Base-by-base conservation (phyloP, 2,329 filamentous ascomycete genomes). In the Knufia fluminis region DNA sequence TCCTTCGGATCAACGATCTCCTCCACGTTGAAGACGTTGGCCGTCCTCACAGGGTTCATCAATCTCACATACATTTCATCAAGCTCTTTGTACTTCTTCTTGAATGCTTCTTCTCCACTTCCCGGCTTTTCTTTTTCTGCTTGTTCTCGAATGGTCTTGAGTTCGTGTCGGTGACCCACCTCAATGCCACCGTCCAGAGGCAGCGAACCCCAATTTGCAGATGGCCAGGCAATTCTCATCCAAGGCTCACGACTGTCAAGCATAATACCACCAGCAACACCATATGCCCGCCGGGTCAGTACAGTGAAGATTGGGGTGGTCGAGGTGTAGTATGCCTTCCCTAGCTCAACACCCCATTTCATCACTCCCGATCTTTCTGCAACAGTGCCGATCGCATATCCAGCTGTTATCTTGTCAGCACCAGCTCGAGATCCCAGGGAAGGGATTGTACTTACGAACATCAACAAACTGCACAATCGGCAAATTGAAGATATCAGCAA, bases 111-210 rank as follows among this genome's bases (percentile, higher is more conserved):
- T 28, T 68, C 64, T 0, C 76, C 76, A 0, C 36, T 43, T 22
- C 68, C 59, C 9, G 45, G 33, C 23, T 48, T 39, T 20, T 42
- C 22, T n/a, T 49, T 35, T 47, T 71, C 73, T 50, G 74, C 71
- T 23, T 75, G 75, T 54, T 78, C 71, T 2, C 50, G 49, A 12
- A 58, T 50, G n/a, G 51, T 46, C 51, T 72, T 75, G 52, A 83
- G 61, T 55, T 83, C 79, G 49, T 75, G 74, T 1, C 75, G 70
- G 63, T 83, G 80, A 0, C 73, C 78, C 7, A 81, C 79, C 56
- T 83, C 79, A 28, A 83, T 82, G 0, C 80, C 80, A 1, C 79
- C 80, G 48, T 80, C 78, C 0, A 83, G 65, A 0, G 80, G 80
- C 3, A 83, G 60, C 10, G 73, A 78, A 0, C 79, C 79, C 77